These are phyloP conservation scores for Rhodotorula taiwanensis DNA, from an alignment of 768 basidiomycete genomes.

Conservation along the genomic window DNA sequence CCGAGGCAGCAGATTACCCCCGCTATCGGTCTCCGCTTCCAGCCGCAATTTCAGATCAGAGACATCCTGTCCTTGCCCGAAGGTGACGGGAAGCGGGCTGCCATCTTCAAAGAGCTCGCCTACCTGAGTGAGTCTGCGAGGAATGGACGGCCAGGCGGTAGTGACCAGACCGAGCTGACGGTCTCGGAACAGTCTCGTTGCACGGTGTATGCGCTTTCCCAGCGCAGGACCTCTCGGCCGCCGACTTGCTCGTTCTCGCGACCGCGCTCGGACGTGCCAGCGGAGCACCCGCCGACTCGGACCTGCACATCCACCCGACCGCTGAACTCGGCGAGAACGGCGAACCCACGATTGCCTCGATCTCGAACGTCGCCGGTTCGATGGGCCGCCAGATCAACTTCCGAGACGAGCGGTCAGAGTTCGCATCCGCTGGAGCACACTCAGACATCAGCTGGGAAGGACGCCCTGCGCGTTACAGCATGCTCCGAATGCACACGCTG, in stretches of 20 bases:
- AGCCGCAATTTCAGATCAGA: slow-evolving; percentile 14
- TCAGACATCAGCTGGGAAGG: slow-evolving; percentile 35
- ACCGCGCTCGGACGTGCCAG: slow-evolving; percentile 37
- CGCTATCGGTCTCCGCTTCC: slow-evolving; percentile 22
- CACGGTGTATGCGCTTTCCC: slow-evolving; percentile 46
- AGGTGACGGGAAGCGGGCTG: slow-evolving; percentile 12
- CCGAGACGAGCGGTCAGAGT: slow-evolving; percentile 18
- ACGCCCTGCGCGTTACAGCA: slow-evolving; percentile 42
- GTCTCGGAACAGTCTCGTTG: slow-evolving; percentile 39
- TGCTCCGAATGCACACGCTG: slow-evolving; percentile 44
- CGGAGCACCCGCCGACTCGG: slow-evolving; percentile 41
- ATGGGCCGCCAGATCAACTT: slow-evolving; percentile 21
- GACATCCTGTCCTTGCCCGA: slow-evolving; percentile 17
- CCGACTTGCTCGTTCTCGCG: slow-evolving; percentile 41
- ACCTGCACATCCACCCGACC: slow-evolving; percentile 42
- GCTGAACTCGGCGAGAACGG: slow-evolving; percentile 39
- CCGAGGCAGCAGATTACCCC: slow-evolving; percentile 2
- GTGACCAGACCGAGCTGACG: not conserved
- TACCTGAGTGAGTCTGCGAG: slow-evolving; percentile 11
- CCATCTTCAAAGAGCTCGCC: slow-evolving; percentile 28
- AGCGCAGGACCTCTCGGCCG: slow-evolving; percentile 40
- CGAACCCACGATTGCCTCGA: slow-evolving; percentile 39
- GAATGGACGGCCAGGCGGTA: too few species aligned
- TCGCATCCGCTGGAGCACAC: slow-evolving; percentile 10
- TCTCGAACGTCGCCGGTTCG: slow-evolving; percentile 33